Base-by-base conservation (phyloP, 2,329 filamentous ascomycete genomes). In the Penicillium sp. region DNA sequence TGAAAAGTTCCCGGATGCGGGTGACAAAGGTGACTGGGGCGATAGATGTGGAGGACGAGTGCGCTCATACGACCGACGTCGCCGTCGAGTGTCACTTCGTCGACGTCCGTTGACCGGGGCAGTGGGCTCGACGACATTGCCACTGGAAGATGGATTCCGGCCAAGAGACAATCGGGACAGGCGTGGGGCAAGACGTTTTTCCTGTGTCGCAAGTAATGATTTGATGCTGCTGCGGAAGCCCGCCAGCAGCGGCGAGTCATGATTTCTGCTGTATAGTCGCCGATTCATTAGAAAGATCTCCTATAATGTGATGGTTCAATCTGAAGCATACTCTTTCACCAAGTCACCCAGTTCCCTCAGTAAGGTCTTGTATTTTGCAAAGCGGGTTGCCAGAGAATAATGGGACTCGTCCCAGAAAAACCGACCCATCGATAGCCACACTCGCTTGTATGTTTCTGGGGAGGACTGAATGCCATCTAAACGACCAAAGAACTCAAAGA, bases 311-410 rank as follows among this genome's bases (percentile, higher is more conserved):
- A 9, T 22, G 5, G 18, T 9, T 22, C 9, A 5, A 27, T 27
- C 12, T 11, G 6, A 6, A n/a, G 25, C 66, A 52, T 62, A 76
- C 74, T 66, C 67, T 57, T 63, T 67, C 41, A 74, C 48, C 34
- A 66, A 55, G 44, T 68, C 62, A 56, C 59, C 44, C 48, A 73
- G 50, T 35, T 65, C 65, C 32, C 68, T 59, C 27, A 78, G 51
- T 49, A 75, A 75, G 6, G 61, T 57, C 35, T 68, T 66, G 52
- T 75, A 78, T 43, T 67, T 64, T 20, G 69, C 65, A 20, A 80
- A 55, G 15, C 75, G 67, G 23, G 65, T 60, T 8, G 61, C 56
- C 22, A 80, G 54, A 6, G 65, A 57, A 32, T 68, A 67, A 3
- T 70, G 64, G 23, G 67, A 66, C 50, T 76, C 67, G 9, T 59